Evolutionary conservation across 257 asterid genomes (phyloP), one percentile per base, ranked within the genome.

Genomic region (Anisodus acutangulus): DNA sequence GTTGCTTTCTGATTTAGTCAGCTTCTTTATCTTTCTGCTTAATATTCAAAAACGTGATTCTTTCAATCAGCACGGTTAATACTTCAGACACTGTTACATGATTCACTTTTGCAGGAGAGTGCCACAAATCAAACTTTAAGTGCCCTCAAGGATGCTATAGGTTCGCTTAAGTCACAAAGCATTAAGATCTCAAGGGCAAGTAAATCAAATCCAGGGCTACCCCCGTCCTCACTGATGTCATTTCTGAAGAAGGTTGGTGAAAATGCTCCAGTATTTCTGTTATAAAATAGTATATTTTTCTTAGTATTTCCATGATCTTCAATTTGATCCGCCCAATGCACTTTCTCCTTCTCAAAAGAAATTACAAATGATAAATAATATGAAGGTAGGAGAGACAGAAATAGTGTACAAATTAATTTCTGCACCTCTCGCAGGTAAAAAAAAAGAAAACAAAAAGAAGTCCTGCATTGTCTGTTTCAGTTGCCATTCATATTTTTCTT

Each of bases 181-280:
- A 85, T 93, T 72, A 85, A 89, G 83, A 88, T 95, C 79, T 88
- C 93, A 72, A 88, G 69, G 86, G 98, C 98, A 31, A 93, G 95
- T 87, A 74, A 88, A 78, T 88, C 94, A 67, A 97, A 97, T 89
- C 98, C 98, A 80, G 99, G 99, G 80, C 90, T 95, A 85, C 98
- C 99, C 58, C 98, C 99, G 54, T 96, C 99, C 84, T 96, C 99
- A 4, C 81, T 96, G 85, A 94, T 96, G 98, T 86, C 97, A 83
- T 96, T 96, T 90, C 86, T 96, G 82, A 89, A 86, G 84, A 93
- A 93, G 99, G 99, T 94, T 81, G 84, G 92, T 66, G 70, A 76
- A 88, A 19, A 53, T 15, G 64, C 26, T 26, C 47, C 26, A 13
- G 8, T 53, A 7, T 78, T 76, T 78, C 62, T 53, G 62, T 78